Conservation (phyloP, 139 green algal genomes). For the Asterochloris erici region DNA sequence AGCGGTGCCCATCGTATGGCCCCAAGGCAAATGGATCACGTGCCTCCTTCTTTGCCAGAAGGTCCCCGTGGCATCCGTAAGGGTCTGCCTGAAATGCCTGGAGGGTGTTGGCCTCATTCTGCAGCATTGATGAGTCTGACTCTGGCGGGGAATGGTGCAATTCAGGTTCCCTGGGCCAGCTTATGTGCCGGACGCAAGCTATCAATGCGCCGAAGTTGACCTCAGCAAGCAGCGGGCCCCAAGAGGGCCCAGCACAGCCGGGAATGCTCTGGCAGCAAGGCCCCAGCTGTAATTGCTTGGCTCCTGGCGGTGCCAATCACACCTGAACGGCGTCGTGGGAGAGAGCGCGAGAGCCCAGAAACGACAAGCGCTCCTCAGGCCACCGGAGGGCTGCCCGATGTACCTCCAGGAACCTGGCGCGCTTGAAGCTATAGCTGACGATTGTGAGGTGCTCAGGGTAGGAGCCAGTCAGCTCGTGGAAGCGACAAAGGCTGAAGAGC, state of each 20-base stretch:
- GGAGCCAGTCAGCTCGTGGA: constrained; percentile 68
- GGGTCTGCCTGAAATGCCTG: constrained; percentile 57
- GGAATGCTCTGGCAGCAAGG: too few relatives aligned
- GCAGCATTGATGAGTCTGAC: background rate
- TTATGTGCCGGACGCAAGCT: too few relatives aligned
- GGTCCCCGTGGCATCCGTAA: constrained; percentile 64
- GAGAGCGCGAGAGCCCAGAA: constrained; percentile 70
- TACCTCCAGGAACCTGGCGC: constrained; percentile 65
- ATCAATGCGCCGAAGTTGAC: too few relatives aligned
- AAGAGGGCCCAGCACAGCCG: too few relatives aligned
- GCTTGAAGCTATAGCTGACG: constrained; percentile 90
- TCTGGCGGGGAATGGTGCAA: background rate
- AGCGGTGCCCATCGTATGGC: constrained; percentile 47
- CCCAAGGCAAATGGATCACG: constrained; percentile 74
- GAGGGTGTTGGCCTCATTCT: constrained; percentile 52
- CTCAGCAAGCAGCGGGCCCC: too few relatives aligned
- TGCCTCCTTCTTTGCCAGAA: constrained; percentile 52
- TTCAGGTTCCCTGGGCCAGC: too few relatives aligned
- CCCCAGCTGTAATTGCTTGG: background rate
- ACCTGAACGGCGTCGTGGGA: constrained; percentile 42
- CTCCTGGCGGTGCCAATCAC: constrained; percentile 14
- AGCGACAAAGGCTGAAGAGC: constrained; percentile 86
- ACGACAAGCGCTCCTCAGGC: constrained; percentile 62
- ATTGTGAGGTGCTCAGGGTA: constrained; percentile 77
- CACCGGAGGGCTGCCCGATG: constrained; percentile 73